phyloP scores from a whole-genome alignment of 2,329 filamentous ascomycete species.

The Botrytis elliptica region DNA sequence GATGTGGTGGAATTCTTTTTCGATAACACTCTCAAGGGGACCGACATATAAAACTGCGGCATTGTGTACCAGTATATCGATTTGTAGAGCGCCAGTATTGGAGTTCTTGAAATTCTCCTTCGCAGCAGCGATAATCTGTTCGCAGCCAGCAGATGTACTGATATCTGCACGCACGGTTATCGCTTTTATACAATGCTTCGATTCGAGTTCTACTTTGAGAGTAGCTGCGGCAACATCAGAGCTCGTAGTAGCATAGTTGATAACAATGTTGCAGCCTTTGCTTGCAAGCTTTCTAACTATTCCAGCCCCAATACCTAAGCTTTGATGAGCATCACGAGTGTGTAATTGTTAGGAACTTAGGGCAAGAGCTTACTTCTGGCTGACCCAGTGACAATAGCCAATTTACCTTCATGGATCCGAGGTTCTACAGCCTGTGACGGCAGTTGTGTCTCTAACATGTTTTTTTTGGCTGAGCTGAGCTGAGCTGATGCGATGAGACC shows the following conservation, averaged over 20 bases:
- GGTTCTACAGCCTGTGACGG: slow-evolving; percentile 41
- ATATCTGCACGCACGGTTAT: slow-evolving; percentile 68
- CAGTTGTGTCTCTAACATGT: not conserved
- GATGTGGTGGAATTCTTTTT: slow-evolving; percentile 64
- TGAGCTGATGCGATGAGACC: not conserved
- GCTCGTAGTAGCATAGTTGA: slow-evolving; percentile 62
- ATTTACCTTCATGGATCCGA: slow-evolving; percentile 57
- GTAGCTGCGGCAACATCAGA: slow-evolving; percentile 51
- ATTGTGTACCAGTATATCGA: slow-evolving; percentile 85
- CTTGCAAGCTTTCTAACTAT: slow-evolving; percentile 63
- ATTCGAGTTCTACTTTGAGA: slow-evolving; percentile 53
- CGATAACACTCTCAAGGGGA: slow-evolving; percentile 57
- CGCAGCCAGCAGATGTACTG: slow-evolving; percentile 57
- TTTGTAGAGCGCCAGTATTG: slow-evolving; percentile 54
- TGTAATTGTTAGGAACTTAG: slow-evolving; percentile 10
- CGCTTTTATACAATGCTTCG: slow-evolving; percentile 57
- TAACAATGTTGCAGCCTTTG: slow-evolving; percentile 59
- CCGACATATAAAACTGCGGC: slow-evolving; percentile 69
- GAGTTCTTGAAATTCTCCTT: slow-evolving; percentile 35
- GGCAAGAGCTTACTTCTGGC: slow-evolving; percentile 59
- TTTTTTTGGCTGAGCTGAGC: not conserved
- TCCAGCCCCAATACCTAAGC: slow-evolving; percentile 64
- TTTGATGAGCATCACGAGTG: slow-evolving; percentile 7
- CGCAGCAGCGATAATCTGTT: slow-evolving; percentile 55
- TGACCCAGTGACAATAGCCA: slow-evolving; percentile 74